These are phyloP conservation scores for Macrolepiota fuliginosa DNA, from an alignment of 768 basidiomycete species.

Conservation along the genomic window DNA sequence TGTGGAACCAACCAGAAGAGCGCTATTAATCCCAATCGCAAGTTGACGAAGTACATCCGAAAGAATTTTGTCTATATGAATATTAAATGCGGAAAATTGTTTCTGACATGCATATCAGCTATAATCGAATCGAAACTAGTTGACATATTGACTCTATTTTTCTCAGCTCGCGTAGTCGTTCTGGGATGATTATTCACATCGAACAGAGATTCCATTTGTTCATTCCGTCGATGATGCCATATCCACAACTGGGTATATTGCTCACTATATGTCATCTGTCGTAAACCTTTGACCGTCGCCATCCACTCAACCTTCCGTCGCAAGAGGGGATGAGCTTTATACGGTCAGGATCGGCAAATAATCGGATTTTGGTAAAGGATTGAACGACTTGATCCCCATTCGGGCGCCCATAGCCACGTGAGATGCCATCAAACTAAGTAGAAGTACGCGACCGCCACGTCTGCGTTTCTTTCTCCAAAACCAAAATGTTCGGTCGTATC, in stretches of 20 bases:
- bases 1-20: constrained; percentile 3
- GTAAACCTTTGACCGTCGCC: not conserved
- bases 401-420: constrained; percentile 3
- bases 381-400: not conserved
- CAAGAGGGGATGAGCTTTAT: not conserved
- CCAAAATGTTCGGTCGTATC: constrained; percentile 60
- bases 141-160: not conserved
- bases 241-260: not conserved
- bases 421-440: not conserved
- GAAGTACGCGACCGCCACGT: constrained; percentile 25
- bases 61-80: not conserved
- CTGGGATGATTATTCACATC: not conserved
- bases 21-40: constrained; percentile 3
- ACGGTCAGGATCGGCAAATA: not conserved
- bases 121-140: not conserved
- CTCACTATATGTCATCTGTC: not conserved
- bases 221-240: not conserved
- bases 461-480: constrained; percentile 18
- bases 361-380: too few relatives aligned
- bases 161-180: not conserved
- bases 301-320: not conserved
- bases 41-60: not conserved
- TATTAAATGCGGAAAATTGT: not conserved
- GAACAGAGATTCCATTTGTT: not conserved
- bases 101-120: not conserved